phyloP scores from a whole-genome alignment of 1,284 basidiomycete genomes.

The Cerrena zonata region DNA sequence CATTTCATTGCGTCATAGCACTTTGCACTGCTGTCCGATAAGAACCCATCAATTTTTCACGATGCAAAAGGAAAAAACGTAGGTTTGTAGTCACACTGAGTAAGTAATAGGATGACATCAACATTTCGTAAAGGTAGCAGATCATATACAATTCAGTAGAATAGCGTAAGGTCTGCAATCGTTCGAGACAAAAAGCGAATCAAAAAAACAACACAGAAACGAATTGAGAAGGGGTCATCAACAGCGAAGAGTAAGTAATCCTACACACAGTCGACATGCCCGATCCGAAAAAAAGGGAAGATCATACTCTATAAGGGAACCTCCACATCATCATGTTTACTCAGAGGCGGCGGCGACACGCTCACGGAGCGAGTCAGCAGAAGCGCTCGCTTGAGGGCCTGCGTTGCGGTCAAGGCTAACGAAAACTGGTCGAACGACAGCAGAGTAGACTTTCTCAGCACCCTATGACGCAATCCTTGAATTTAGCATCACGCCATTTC shows the following conservation, averaged over 20 bases:
- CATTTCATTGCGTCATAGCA: too few relatives aligned
- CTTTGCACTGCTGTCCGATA: too few relatives aligned
- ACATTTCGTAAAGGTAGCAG: conserved; percentile 1
- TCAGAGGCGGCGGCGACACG: conserved; percentile 37
- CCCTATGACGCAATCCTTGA: conserved; percentile 17
- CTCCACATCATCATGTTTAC: conserved; percentile 13
- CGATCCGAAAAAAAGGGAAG: neutral
- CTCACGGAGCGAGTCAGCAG: conserved; percentile 40
- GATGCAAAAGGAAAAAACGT: too few relatives aligned
- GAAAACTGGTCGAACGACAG: conserved; percentile 27
- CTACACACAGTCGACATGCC: conserved; percentile 1
- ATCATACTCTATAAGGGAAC: conserved; percentile 1
- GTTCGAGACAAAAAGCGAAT: neutral
- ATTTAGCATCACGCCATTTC: conserved; percentile 9
- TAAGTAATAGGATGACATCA: neutral
- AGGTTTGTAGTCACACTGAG: neutral
- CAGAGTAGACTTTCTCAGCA: conserved; percentile 26
- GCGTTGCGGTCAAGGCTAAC: conserved; percentile 23
- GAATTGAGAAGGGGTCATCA: neutral
- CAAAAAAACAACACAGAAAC: neutral
- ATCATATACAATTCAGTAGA: conserved; percentile 4
- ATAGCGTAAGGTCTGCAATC: neutral
- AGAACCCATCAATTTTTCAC: too few relatives aligned
- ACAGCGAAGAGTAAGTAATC: neutral
- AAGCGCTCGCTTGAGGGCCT: conserved; percentile 21